These are phyloP conservation scores for Fusarium verrucosum DNA, from an alignment of 2,329 filamentous ascomycete species.

Conservation along the genomic window DNA sequence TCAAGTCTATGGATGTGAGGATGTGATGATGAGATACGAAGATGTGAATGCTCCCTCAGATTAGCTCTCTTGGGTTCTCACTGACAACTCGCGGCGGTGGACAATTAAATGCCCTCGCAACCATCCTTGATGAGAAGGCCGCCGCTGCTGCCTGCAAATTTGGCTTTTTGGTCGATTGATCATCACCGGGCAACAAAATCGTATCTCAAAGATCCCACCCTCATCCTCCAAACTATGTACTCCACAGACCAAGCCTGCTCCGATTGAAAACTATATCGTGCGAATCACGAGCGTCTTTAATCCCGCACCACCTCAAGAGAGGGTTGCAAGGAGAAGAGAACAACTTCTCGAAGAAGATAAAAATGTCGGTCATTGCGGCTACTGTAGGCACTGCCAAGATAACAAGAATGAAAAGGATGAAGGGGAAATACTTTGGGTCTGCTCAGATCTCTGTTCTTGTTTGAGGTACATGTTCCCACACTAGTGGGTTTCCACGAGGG, in stretches of 20 bases:
- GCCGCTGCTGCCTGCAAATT: conserved; percentile 63
- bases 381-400: conserved; percentile 18
- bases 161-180: conserved; percentile 65
- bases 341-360: conserved; percentile 31
- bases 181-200: conserved; percentile 57
- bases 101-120: conserved; percentile 9
- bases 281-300: conserved; percentile 46
- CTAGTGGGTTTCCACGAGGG: conserved; percentile 25
- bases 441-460: conserved; percentile 64
- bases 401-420: not conserved
- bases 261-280: conserved; percentile 63
- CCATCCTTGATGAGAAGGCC: conserved; percentile 18
- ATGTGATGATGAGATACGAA: conserved; percentile 20
- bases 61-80: conserved; percentile 67
- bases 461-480: conserved; percentile 35
- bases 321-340: conserved; percentile 9
- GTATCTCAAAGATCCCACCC: conserved; percentile 19
- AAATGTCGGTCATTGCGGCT: conserved; percentile 53
- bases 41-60: conserved; percentile 57
- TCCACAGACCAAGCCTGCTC: conserved; percentile 53
- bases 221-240: not conserved
- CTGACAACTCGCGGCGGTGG: conserved; percentile 54
- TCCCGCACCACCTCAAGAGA: not conserved
- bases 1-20: not conserved
- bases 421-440: conserved; percentile 28